Evolutionary conservation across 2,329 filamentous ascomycete genomes (phyloP), one percentile per base, ranked within the genome.

Genomic region (Fusarium duplospermum): DNA sequence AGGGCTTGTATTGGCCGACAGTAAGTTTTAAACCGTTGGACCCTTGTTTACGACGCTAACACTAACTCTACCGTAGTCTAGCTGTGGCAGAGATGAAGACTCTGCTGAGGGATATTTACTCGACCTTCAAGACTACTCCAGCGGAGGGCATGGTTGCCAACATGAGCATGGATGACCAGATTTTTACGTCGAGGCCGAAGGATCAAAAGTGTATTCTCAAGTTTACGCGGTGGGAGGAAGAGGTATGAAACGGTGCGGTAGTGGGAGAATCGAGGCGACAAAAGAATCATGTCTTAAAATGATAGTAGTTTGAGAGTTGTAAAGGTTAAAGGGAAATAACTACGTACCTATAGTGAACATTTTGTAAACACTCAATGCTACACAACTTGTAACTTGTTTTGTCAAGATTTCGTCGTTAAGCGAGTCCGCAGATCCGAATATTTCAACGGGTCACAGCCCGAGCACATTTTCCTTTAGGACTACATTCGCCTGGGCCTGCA

Each of bases 141-240:
- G 69, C 64, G 0, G 33, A 54, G 11, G 38, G 38, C 0, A 69
- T 75, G 66, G 22, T 6, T 16, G 65, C 54, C 2, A 58, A 67
- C 2, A 75, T 75, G 73, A 56, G 42, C 6, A 67, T 75, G 66
- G 72, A 74, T 36, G 72, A 75, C 18, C 73, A 75, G 35, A 60
- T 75, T 6, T 70, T 75, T 6, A 75, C 73, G 4, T 61, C 72
- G 9, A 56, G 73, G 7, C 73, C 73, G 8, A 75, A 75, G 14
- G 72, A 66, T 24, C 72, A 74, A 36, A 64, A 57, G 7, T 74
- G 72, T 1, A 47, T 61, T 5, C 27, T 74, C 11, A 71, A 63
- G 52, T 74, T 74, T n/a, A 50, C n/a, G 0, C 56, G 57, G 22
- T 70, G 73, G 67, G 62, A 64, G 11, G 70, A 36, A 33, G 1